Evolutionary conservation across 1,284 basidiomycete species (phyloP).

Genomic region (Xerocomus minutiporus): DNA sequence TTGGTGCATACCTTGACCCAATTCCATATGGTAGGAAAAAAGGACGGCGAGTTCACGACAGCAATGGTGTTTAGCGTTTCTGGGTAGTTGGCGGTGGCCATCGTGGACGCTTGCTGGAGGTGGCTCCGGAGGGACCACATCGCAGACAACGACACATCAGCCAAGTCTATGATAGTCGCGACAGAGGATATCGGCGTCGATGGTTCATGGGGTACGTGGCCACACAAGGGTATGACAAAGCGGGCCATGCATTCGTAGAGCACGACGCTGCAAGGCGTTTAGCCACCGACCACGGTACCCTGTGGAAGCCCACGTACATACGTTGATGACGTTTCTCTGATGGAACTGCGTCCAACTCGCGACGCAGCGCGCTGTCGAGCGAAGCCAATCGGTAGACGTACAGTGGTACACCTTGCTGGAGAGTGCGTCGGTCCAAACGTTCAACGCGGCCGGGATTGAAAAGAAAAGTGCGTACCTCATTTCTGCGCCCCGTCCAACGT

Average conservation of each 20-base stretch:
- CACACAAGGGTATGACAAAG: slow-evolving; percentile 62
- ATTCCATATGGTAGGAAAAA: slow-evolving; percentile 73
- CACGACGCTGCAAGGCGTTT: slow-evolving; percentile 37
- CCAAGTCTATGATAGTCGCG: slow-evolving; percentile 72
- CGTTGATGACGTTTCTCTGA: slow-evolving; percentile 58
- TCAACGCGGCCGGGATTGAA: neutral
- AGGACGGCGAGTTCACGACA: slow-evolving; percentile 71
- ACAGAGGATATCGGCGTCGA: slow-evolving; percentile 58
- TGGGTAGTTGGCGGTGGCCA: slow-evolving; percentile 76
- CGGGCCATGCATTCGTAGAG: slow-evolving; percentile 65
- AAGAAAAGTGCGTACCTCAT: slow-evolving; percentile 47
- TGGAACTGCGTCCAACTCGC: slow-evolving; percentile 54
- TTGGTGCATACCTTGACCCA: slow-evolving; percentile 60
- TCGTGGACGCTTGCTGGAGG: slow-evolving; percentile 65
- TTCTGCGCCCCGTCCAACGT: slow-evolving; percentile 72
- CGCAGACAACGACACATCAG: slow-evolving; percentile 51
- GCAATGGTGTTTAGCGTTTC: slow-evolving; percentile 64
- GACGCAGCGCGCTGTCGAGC: slow-evolving; percentile 47
- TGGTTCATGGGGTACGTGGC: slow-evolving; percentile 54
- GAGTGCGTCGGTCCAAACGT: neutral
- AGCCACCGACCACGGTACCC: neutral
- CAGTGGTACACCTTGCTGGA: slow-evolving; percentile 61
- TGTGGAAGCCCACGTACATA: slow-evolving; percentile 48
- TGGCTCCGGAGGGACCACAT: slow-evolving; percentile 68
- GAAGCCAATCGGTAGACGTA: slow-evolving; percentile 69